These are phyloP conservation scores for Acacia crassicarpa DNA, from an alignment of 306 rosid genomes.

Conservation along the genomic window DNA sequence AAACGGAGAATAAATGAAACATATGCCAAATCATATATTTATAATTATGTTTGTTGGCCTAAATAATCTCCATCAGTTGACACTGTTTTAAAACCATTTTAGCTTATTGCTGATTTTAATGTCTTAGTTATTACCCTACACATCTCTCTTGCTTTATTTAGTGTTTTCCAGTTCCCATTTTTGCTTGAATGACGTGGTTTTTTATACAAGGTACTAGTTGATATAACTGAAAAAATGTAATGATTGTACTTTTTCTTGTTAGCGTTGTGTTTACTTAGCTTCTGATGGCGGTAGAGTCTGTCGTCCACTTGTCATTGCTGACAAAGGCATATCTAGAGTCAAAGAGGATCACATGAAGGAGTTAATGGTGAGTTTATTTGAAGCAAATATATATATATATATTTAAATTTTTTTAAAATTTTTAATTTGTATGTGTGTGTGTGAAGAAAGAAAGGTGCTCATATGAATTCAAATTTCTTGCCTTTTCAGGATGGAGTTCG, in stretches of 20 bases:
- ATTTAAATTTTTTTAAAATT: too few relatives aligned
- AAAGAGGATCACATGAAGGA: constrained; percentile 93
- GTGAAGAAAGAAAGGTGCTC: constrained; percentile 1
- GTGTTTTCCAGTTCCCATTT: background rate
- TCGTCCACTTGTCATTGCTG: constrained; percentile 94
- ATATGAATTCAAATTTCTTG: constrained; percentile 22
- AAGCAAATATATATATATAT: too few relatives aligned
- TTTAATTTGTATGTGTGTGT: too few relatives aligned
- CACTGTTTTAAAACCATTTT: background rate
- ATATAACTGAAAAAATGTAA: constrained; percentile 7
- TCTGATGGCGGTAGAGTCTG: constrained; percentile 99
- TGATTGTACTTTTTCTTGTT: constrained; percentile 30
- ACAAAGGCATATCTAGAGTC: constrained; percentile 82
- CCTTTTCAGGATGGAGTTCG: constrained; percentile 79
- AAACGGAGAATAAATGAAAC: too few relatives aligned
- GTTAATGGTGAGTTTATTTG: constrained; percentile 54
- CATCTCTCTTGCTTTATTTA: background rate
- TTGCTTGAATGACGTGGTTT: background rate
- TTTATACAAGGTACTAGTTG: background rate
- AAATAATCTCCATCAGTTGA: background rate
- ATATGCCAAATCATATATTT: background rate
- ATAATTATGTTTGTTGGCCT: background rate
- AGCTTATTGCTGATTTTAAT: background rate
- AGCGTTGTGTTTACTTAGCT: constrained; percentile 86
- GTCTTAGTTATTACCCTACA: background rate